These are phyloP conservation scores for Hyphodiscus sp. DNA, from an alignment of 2,329 filamentous ascomycete species.

Conservation along the genomic window DNA sequence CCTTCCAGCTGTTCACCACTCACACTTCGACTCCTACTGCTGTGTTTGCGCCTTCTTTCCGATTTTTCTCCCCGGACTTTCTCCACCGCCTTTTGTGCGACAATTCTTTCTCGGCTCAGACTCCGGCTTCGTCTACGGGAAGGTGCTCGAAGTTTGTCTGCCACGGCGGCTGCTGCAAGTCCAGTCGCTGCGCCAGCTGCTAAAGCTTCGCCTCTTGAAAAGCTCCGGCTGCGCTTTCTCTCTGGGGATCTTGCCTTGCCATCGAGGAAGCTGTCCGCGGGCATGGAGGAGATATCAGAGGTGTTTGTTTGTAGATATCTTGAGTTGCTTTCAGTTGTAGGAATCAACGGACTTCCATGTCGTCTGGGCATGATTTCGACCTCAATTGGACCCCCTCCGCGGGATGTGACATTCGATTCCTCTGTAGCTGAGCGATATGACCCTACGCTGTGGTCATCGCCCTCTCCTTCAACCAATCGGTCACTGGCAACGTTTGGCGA, in stretches of 20 bases:
- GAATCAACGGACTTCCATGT: conserved; percentile 62
- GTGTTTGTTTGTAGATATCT: conserved; percentile 58
- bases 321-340: conserved; percentile 48
- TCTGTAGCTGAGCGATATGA: conserved; percentile 75
- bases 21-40: conserved; percentile 39
- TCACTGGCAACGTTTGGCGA: conserved; percentile 36
- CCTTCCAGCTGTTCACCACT: conserved; percentile 40
- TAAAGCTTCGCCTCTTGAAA: conserved; percentile 25
- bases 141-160: conserved; percentile 51
- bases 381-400: conserved; percentile 67
- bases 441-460: conserved; percentile 58
- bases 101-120: conserved; percentile 57
- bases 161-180: conserved; percentile 30
- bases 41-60: conserved; percentile 36
- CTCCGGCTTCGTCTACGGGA: conserved; percentile 53
- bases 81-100: conserved; percentile 60
- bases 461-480: conserved; percentile 42
- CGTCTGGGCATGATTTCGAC: conserved; percentile 69
- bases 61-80: conserved; percentile 51
- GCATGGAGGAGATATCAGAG: conserved; percentile 84
- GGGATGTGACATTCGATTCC: conserved; percentile 67
- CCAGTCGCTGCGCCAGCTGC: conserved; percentile 34
- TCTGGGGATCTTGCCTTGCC: conserved; percentile 31
- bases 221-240: conserved; percentile 27
- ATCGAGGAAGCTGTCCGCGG: conserved; percentile 64